phyloP scores from a whole-genome alignment of 768 basidiomycete genomes.

The Rubroboletus satanas region DNA sequence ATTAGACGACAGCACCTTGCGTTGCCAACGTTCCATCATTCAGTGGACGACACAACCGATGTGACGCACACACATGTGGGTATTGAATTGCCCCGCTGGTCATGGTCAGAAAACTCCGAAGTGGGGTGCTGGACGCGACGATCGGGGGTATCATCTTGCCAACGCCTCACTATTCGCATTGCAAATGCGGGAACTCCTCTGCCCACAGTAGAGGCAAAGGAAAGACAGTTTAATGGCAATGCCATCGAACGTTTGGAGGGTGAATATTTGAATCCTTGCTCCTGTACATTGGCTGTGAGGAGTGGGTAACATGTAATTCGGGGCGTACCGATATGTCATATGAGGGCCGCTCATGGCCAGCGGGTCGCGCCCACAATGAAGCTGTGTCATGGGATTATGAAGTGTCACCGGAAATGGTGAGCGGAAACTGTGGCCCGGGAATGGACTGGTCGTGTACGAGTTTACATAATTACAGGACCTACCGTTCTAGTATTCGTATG shows the following conservation, averaged over 20 bases:
- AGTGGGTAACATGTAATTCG: neutral
- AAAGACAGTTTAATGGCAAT: neutral
- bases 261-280: conserved; percentile 2
- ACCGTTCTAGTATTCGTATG: neutral
- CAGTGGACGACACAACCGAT: neutral
- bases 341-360: neutral
- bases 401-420: neutral
- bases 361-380: conserved; percentile 2
- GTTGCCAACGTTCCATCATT: neutral
- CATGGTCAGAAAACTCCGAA: conserved; percentile 1
- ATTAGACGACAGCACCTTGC: neutral
- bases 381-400: conserved; percentile 3
- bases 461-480: neutral
- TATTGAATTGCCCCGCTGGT: neutral
- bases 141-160: neutral
- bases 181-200: neutral
- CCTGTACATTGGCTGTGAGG: neutral
- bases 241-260: neutral
- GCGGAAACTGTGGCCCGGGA: no score
- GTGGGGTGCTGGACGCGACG: neutral
- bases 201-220: neutral
- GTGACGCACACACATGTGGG: neutral
- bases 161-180: neutral
- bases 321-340: neutral
- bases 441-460: no score